Conservation (phyloP, 2,329 filamentous ascomycete species). For the Neonectria magnoliae region DNA sequence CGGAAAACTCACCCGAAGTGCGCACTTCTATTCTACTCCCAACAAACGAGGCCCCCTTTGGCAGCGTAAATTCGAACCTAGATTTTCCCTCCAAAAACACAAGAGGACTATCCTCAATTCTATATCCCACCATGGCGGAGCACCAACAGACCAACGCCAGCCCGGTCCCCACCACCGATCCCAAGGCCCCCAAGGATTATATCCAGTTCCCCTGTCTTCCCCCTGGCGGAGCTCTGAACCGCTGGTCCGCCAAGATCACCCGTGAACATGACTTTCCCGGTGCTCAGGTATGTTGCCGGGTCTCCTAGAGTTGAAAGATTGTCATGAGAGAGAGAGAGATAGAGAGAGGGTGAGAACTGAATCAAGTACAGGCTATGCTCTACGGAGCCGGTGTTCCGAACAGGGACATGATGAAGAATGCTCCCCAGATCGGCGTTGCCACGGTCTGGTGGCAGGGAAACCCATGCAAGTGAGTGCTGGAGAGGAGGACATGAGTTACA, state of each 20-base stretch:
- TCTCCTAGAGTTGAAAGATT: neutral
- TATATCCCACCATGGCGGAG: slow-evolving; percentile 39
- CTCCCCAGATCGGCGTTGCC: slow-evolving; percentile 89
- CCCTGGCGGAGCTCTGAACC: slow-evolving; percentile 73
- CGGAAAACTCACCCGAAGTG: neutral
- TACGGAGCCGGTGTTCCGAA: slow-evolving; percentile 91
- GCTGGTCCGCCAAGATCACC: slow-evolving; percentile 86
- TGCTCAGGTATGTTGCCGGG: slow-evolving; percentile 71
- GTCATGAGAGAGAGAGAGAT: neutral
- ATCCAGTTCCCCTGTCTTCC: slow-evolving; percentile 63
- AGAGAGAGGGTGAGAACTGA: slow-evolving; percentile 1
- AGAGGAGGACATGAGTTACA: neutral
- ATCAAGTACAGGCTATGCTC: slow-evolving; percentile 78
- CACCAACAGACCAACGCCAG: slow-evolving; percentile 30
- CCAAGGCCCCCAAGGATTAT: slow-evolving; percentile 62
- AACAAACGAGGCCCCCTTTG: neutral
- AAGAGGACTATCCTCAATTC: neutral
- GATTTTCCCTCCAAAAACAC: neutral
- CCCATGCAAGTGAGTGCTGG: slow-evolving; percentile 81
- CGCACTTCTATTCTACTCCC: neutral
- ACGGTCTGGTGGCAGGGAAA: slow-evolving; percentile 99
- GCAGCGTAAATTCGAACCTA: neutral
- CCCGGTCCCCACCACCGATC: slow-evolving; percentile 45
- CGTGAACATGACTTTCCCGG: slow-evolving; percentile 90
- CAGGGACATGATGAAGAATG: slow-evolving; percentile 85